These are phyloP conservation scores for Podaxis sp. DNA, from an alignment of 768 basidiomycete genomes.

Conservation along the genomic window DNA sequence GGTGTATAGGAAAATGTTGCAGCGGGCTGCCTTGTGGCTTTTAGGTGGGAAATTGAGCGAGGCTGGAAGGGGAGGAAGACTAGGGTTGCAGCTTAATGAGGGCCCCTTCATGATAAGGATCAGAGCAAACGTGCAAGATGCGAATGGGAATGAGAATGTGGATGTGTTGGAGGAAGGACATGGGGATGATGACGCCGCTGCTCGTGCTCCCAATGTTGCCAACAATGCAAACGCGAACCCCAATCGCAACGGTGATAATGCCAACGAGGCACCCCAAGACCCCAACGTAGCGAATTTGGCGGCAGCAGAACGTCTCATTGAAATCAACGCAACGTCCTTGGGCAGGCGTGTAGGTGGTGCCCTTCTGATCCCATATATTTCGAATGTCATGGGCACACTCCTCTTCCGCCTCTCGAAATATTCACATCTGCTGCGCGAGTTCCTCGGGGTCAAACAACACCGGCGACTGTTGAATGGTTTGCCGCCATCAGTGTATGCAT, in stretches of 20 bases:
- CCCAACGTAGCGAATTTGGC: conserved; percentile 37
- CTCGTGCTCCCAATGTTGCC: conserved; percentile 5
- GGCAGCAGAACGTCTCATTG: conserved; percentile 56
- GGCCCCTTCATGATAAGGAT: conserved; percentile 34
- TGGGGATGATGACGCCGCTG: conserved; percentile 6
- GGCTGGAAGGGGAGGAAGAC: conserved; percentile 16
- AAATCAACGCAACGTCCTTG: conserved; percentile 52
- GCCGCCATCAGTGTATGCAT: conserved; percentile 14
- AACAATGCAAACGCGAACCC: conserved; percentile 13
- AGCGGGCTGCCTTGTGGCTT: conserved; percentile 35
- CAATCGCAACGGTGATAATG: conserved; percentile 17
- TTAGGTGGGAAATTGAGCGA: conserved; percentile 31
- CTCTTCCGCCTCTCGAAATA: conserved; percentile 50
- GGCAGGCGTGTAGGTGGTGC: conserved; percentile 70
- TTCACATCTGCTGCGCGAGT: conserved; percentile 33
- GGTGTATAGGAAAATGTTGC: conserved; percentile 39
- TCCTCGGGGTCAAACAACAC: conserved; percentile 26
- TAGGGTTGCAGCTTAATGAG: conserved; percentile 22
- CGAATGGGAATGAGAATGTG: conserved; percentile 9
- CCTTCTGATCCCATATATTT: conserved; percentile 61
- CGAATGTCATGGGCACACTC: conserved; percentile 59
- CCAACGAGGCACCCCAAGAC: conserved; percentile 23
- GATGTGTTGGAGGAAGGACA: conserved; percentile 15
- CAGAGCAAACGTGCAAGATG: conserved; percentile 21
- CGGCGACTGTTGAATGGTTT: conserved; percentile 10